Evolutionary conservation across 2,329 filamentous ascomycete species (phyloP), one percentile per base, ranked within the genome.

Genomic region (Emergomyces pasteurianus): DNA sequence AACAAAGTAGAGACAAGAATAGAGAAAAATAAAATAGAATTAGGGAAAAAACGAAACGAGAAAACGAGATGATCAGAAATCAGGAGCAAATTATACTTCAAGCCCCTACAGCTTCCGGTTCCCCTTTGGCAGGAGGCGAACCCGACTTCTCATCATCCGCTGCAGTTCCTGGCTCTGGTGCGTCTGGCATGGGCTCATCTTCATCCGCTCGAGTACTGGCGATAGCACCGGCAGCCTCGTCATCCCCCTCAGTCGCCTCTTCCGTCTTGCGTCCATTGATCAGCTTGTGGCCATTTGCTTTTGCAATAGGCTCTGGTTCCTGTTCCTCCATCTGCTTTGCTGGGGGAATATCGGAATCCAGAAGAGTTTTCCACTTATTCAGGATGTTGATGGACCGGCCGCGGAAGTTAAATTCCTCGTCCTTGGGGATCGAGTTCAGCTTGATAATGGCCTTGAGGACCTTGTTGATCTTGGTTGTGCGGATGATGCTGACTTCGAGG

Each of bases 401-500:
- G 78, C 94, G 95, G 83, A 99, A 96, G 60, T 88, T 79, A 74
- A 87, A 95, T 66, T 95, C 89, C 42, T 92, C 89, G 65, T 99
- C 94, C 63, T 86, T 87, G 5, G 92, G 92, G 67, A 99, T 95
- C 3, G 81, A 81, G 50, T 86, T 83, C 9, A 99, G 80, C 79
- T 96, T 96, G 69, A 96, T 79, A 66, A 99, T 94, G 4, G 88
- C 91, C 78, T 95, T 96, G 61, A 99, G 82, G 12, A 99, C 92
- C 79, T 99, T 99, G 84, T 97, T 92, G 75, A 99, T 96, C 81
- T 97, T 99, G 64, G 94, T 99, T 16, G 79, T 80, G 65, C 89
- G 86, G 69, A 97, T 96, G 68, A 96, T 94, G 66, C 86, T 85
- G 36, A 89, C 90, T 72, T 97, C 92, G 4, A 97, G 83, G 65